Percentiles rank a stretch among this genome's conserved stretches.
These are phyloP conservation scores for Rugosomyces carneus DNA, from an alignment of 1,284 basidiomycete species.

Conservation along the genomic window DNA sequence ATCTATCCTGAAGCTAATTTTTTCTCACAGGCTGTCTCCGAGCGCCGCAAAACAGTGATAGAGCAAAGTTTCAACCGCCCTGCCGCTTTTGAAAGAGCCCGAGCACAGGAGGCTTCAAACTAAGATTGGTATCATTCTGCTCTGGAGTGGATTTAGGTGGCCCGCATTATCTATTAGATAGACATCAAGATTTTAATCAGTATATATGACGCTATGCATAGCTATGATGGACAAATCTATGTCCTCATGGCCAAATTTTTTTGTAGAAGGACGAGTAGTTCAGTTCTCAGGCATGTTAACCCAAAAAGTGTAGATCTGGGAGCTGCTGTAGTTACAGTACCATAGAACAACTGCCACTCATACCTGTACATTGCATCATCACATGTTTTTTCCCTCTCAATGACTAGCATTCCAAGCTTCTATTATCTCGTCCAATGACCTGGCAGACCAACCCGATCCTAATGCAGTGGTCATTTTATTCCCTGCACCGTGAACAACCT, in stretches of 20 bases:
- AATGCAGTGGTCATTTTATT: conserved; percentile 60
- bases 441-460: conserved; percentile 62
- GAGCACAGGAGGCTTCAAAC: conserved; percentile 7
- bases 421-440: conserved; percentile 58
- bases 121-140: conserved; percentile 1
- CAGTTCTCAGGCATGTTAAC: no score
- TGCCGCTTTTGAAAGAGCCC: conserved; percentile 26
- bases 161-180: not conserved
- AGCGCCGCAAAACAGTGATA: conserved; percentile 28
- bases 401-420: conserved; percentile 40
- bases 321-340: no score
- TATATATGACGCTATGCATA: not conserved
- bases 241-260: not conserved
- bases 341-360: no score
- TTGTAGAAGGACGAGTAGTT: no score
- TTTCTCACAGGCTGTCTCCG: conserved; percentile 24
- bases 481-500: conserved; percentile 62
- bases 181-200: not conserved
- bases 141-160: not conserved
- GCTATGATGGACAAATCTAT: not conserved
- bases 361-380: not conserved
- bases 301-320: no score
- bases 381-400: not conserved
- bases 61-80: conserved; percentile 27
- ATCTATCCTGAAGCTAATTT: not conserved